Base-by-base conservation (phyloP, 2,329 filamentous ascomycete species). In the Thelonectria blattea region DNA sequence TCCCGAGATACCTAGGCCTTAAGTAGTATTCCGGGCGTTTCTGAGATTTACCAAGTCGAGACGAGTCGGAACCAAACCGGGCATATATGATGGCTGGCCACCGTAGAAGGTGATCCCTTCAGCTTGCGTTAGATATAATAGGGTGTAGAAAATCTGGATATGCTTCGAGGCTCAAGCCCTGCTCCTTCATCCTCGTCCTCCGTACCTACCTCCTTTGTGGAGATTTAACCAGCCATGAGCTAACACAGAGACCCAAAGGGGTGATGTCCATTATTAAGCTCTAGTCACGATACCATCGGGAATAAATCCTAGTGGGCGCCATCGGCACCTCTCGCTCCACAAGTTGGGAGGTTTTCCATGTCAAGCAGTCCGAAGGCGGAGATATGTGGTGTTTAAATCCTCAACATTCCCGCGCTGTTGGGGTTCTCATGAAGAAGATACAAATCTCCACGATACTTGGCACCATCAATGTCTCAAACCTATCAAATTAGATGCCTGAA, bases 271-370 rank as follows among this genome's bases (percentile, higher is more conserved):
- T 60, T 56, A 56, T 56, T 60, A 56, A 60, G 48, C 58, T 20
- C 27, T n/a, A 12, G 34, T 52, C 27, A 49, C 52, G 58, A 60
- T 49, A 22, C 18, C 24, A 7, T 56, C 58, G 58, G 58, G 49
- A 60, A 55, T 52, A 55, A 48, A 49, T 48, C 58, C 52, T 60
- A 60, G 52, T 60, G 58, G 58, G 18, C 42, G 34, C 37, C 48
- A 50, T 42, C 49, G 37, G 42, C 47, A 18, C 34, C 24, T 43
- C 34, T 17, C 43, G 41, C 58, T 60, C 58, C 58, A 60, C 58
- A 52, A 10, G 15, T n/a, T 47, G 22, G 18, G 41, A 48, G 30
- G 18, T 24, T 47, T 48, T 37, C 43, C 17, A 34, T 48, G 14
- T 24, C 34, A 49, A 24, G 43, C 22, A 17, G 52, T 55, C 58